Evolutionary conservation across 495 filamentous ascomycete genomes (phyloP).

Genomic region (Peziza echinospora): DNA sequence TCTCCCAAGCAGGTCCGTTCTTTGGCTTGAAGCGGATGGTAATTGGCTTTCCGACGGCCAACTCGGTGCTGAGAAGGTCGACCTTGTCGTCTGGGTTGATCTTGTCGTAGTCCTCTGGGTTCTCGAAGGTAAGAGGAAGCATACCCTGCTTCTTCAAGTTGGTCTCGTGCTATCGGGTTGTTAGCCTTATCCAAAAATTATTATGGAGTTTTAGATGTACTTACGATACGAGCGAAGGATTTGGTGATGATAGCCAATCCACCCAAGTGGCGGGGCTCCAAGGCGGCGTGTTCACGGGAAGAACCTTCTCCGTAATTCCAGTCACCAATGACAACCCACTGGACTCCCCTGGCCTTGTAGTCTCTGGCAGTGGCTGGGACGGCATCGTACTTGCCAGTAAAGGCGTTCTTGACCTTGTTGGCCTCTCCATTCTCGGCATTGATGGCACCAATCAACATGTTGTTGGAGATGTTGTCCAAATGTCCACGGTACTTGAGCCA

Average conservation of each 20-base stretch:
- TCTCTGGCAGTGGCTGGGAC: conserved; percentile 90
- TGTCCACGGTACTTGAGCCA: conserved; percentile 99
- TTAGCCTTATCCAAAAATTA: not conserved
- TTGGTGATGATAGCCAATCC: conserved; percentile 92
- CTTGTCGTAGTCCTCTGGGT: conserved; percentile 95
- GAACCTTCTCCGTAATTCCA: conserved; percentile 99
- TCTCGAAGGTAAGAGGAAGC: conserved; percentile 85
- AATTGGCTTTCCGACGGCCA: conserved; percentile 83
- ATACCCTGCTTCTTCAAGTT: conserved; percentile 99
- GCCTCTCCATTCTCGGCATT: conserved; percentile 91
- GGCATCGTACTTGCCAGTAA: conserved; percentile 59
- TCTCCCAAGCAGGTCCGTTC: conserved; percentile 55
- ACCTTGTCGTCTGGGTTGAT: conserved; percentile 77
- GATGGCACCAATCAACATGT: conserved; percentile 97
- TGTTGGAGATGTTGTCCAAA: conserved; percentile 99
- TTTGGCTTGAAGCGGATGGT: conserved; percentile 80
- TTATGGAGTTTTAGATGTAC: conserved; percentile 24
- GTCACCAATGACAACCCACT: conserved; percentile 97
- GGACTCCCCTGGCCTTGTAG: conserved; percentile 89
- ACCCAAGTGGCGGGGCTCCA: conserved; percentile 93
- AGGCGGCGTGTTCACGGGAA: conserved; percentile 92
- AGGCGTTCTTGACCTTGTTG: conserved; percentile 91
- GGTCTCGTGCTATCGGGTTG: conserved; percentile 50
- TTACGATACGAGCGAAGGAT: conserved; percentile 75
- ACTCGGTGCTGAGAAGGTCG: conserved; percentile 56